Conservation (phyloP, 163 green algal species). For the Picocystis sp. region DNA sequence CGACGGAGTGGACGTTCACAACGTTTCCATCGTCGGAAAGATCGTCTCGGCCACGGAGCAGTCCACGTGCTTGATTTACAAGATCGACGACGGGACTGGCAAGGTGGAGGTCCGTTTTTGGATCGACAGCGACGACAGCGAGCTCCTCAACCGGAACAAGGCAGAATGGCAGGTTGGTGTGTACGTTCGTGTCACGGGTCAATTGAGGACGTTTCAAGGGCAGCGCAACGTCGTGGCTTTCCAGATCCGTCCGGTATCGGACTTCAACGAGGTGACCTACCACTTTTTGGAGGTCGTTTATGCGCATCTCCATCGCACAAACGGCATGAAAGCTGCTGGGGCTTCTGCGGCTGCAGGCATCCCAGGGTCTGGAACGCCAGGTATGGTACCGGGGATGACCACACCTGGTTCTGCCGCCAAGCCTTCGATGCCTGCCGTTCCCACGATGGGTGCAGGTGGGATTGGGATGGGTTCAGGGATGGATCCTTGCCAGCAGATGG, state of each 20-base stretch:
- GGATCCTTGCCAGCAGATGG: neutral
- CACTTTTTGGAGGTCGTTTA: conserved; percentile 60
- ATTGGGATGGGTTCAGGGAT: neutral
- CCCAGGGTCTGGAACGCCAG: neutral
- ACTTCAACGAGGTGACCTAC: conserved; percentile 79
- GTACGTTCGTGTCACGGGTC: conserved; percentile 61
- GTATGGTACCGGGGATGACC: neutral
- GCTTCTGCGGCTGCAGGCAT: conserved; percentile 1
- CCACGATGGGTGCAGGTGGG: neutral
- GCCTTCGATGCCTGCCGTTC: neutral
- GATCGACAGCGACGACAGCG: conserved; percentile 25
- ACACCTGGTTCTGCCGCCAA: neutral
- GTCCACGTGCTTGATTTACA: conserved; percentile 21
- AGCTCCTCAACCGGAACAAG: conserved; percentile 4
- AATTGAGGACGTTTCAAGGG: conserved; percentile 32
- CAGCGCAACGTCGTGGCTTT: conserved; percentile 36
- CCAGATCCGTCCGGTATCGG: conserved; percentile 43
- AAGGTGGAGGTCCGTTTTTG: conserved; percentile 35
- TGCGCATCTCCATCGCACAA: conserved; percentile 51
- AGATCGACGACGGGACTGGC: conserved; percentile 51
- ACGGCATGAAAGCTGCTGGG: neutral
- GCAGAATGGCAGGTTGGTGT: conserved; percentile 32
- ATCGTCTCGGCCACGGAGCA: conserved; percentile 29
- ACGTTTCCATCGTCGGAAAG: conserved; percentile 43
- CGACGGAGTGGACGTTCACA: conserved; percentile 6